Conservation (phyloP, 805 yeast genomes). For the Torulaspora indica region DNA sequence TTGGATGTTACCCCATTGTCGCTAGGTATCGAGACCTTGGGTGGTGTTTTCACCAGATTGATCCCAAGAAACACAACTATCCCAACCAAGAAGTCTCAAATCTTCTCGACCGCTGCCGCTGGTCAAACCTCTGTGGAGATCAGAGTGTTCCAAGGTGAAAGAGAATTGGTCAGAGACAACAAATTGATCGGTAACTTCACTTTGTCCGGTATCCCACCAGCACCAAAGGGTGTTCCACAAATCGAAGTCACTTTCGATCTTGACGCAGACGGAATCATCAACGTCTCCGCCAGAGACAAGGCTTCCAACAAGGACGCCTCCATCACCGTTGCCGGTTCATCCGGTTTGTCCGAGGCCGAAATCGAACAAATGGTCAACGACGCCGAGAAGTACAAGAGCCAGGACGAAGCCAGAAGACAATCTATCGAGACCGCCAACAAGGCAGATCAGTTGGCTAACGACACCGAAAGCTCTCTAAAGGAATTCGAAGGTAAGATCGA, state of each 20-base stretch:
- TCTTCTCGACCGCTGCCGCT: conserved; percentile 92
- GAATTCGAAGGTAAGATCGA: conserved; percentile 64
- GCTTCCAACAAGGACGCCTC: conserved; percentile 91
- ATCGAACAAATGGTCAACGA: conserved; percentile 87
- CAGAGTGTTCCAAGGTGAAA: conserved; percentile 98
- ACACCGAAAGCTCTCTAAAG: conserved; percentile 78
- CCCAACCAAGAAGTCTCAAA: conserved; percentile 94
- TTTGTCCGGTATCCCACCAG: conserved; percentile 83
- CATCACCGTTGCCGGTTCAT: conserved; percentile 93
- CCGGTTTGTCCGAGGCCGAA: conserved; percentile 86
- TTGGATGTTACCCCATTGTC: conserved; percentile 86
- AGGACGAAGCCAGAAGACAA: conserved; percentile 82
- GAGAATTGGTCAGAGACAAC: conserved; percentile 97
- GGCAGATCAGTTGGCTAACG: conserved; percentile 75
- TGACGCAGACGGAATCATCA: conserved; percentile 96
- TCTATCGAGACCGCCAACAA: conserved; percentile 74
- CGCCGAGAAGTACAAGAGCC: conserved; percentile 83
- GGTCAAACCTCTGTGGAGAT: conserved; percentile 96
- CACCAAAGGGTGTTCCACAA: conserved; percentile 81
- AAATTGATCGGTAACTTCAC: conserved; percentile 96
- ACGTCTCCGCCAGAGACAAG: conserved; percentile 91
- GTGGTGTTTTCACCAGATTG: conserved; percentile 92
- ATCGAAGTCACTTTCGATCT: conserved; percentile 88
- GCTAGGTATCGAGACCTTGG: conserved; percentile 94
- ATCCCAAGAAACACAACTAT: conserved; percentile 90